Base-by-base conservation (phyloP, 345 rosid species). In the Salix exigua region DNA sequence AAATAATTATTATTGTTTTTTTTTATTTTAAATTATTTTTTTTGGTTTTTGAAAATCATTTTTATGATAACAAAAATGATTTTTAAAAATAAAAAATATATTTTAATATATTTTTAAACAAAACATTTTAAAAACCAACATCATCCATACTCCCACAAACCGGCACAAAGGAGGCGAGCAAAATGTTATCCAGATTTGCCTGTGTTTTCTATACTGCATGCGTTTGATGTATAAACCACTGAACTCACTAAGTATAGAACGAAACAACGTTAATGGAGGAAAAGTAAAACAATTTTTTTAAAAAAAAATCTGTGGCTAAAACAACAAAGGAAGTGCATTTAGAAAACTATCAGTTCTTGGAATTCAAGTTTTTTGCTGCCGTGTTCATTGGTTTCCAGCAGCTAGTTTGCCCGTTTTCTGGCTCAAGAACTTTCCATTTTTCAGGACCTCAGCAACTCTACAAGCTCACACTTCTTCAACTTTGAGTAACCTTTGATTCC, bases 401-500 rank as follows among this genome's bases (percentile, higher is more conserved):
- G 73, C 61, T 8, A 28, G 73, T 28, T 14, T 30, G 26, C 58
- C n/a, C 21, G 10, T 51, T 9, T 51, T 51, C 58, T 7, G 23
- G 44, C 17, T 13, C 13, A 18, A 31, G 37, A 18, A 9, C 40
- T 28, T 17, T 6, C 21, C 10, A 17, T 38, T n/a, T 63, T 33
- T 73, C 6, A 80, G 28, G 89, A 82, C 68, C 82, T 87, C 1
- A 91, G 82, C 42, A 85, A 66, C 21, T 87, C 76, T 25, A 88
- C n/a, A 51, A 93, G 91, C 50, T 89, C 86, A 46, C 73, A 71
- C 71, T 90, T 94, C 85, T 86, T 89, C 80, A 91, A 40, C 83
- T 82, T 89, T 0, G 94, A 91, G 85, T 87, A 92, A 25, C 97
- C 89, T 83, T 82, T 86, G 31, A 88, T 67, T 50, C 91, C 94